phyloP scores from a whole-genome alignment of 2,329 filamentous ascomycete genomes.

The Aspergillus phoenicis region DNA sequence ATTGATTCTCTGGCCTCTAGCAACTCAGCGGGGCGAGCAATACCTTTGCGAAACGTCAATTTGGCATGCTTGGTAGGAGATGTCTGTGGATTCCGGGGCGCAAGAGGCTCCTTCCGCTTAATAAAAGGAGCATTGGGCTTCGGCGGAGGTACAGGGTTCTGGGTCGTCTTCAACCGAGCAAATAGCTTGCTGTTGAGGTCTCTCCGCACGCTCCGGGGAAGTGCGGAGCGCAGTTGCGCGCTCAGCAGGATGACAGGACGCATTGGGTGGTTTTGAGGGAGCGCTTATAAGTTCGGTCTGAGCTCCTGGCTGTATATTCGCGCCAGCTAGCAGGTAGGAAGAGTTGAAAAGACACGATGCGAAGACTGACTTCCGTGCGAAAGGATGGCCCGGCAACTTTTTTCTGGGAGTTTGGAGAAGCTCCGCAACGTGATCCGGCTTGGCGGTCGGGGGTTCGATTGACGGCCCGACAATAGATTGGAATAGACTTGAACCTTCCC shows the following conservation, averaged over 20 bases:
- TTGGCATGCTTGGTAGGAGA: constrained; percentile 27
- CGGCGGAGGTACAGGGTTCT: constrained; percentile 25
- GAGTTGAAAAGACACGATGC: not conserved
- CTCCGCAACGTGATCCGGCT: constrained; percentile 7
- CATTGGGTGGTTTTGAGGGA: constrained; percentile 19
- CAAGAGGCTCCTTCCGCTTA: constrained; percentile 20
- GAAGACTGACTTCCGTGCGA: too few species aligned
- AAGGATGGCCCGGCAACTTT: not conserved
- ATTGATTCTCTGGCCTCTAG: not conserved
- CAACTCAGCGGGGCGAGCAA: not conserved
- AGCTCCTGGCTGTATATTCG: too few species aligned
- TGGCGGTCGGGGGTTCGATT: constrained; percentile 1
- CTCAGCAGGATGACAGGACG: constrained; percentile 31
- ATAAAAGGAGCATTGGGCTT: constrained; percentile 24
- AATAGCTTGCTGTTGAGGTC: constrained; percentile 31
- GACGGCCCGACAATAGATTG: not conserved
- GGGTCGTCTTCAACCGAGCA: constrained; percentile 33
- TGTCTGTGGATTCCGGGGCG: constrained; percentile 18
- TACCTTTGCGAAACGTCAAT: constrained; percentile 34
- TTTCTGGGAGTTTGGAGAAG: not conserved
- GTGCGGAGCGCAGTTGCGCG: constrained; percentile 32
- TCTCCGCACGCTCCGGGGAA: constrained; percentile 30
- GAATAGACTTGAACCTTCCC: not conserved
- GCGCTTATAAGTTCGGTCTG: too few species aligned
- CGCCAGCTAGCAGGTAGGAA: not conserved